These are phyloP conservation scores for Ilyonectria mors-panacis DNA, from an alignment of 2,329 filamentous ascomycete genomes.

Conservation along the genomic window DNA sequence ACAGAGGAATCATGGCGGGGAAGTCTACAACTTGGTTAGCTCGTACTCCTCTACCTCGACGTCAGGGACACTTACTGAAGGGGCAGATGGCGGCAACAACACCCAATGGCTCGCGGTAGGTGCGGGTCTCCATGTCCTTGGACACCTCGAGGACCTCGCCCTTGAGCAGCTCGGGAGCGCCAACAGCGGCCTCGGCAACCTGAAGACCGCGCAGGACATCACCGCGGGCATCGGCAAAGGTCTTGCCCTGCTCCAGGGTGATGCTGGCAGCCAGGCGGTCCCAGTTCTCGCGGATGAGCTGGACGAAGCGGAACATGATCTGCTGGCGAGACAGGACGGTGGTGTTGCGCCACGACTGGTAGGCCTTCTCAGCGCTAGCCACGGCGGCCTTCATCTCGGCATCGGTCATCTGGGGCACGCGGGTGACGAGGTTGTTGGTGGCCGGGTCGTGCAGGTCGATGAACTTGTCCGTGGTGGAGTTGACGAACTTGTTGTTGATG, in stretches of 20 bases:
- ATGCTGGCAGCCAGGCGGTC: slow-evolving; percentile 88
- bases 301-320: slow-evolving; percentile 90
- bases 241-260: slow-evolving; percentile 91
- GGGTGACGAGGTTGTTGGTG: slow-evolving; percentile 87
- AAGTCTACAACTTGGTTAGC: slow-evolving; percentile 73
- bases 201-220: slow-evolving; percentile 87
- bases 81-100: slow-evolving; percentile 89
- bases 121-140: slow-evolving; percentile 91
- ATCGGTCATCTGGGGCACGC: slow-evolving; percentile 86
- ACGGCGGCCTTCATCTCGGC: slow-evolving; percentile 83
- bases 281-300: slow-evolving; percentile 86
- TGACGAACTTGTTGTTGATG: slow-evolving; percentile 83
- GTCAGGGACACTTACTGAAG: slow-evolving; percentile 74
- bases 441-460: slow-evolving; percentile 88
- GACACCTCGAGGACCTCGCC: slow-evolving; percentile 88
- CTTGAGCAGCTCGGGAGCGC: slow-evolving; percentile 84
- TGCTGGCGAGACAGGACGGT: slow-evolving; percentile 83
- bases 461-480: slow-evolving; percentile 78
- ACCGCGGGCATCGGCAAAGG: slow-evolving; percentile 84
- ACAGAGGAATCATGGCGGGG: slow-evolving; percentile 93
- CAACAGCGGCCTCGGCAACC: slow-evolving; percentile 87
- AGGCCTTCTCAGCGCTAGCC: slow-evolving; percentile 82
- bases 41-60: background rate
- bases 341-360: slow-evolving; percentile 80
- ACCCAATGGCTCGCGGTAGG: slow-evolving; percentile 85